Evolutionary conservation across 345 rosid species (phyloP).

Genomic region (Citrus sinensis): DNA sequence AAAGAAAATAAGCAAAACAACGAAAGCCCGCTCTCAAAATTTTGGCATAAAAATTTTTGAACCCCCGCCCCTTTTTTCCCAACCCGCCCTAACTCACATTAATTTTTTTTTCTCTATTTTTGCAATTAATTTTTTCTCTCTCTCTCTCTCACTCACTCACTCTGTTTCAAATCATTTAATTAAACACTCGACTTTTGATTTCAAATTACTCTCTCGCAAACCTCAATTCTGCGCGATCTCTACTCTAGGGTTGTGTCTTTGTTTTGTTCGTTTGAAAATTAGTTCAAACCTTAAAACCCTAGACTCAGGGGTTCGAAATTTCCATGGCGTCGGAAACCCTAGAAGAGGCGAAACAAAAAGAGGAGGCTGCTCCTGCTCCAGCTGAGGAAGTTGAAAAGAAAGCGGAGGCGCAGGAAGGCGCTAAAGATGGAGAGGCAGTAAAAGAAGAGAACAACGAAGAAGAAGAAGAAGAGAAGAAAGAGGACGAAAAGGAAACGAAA

Average conservation of each 20-base stretch:
- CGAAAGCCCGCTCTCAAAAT: slow-evolving; percentile 29
- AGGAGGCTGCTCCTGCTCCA: slow-evolving; percentile 28
- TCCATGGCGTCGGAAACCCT: slow-evolving; percentile 68
- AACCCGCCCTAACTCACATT: slow-evolving; percentile 1
- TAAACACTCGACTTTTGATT: not conserved
- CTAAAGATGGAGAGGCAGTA: not conserved
- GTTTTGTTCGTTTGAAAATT: not conserved
- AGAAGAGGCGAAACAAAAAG: slow-evolving; percentile 49
- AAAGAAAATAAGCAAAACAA: no score
- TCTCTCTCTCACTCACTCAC: not conserved
- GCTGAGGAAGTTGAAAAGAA: slow-evolving; percentile 28
- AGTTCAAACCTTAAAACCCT: slow-evolving; percentile 3
- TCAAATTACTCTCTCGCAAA: not conserved
- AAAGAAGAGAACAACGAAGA: not conserved
- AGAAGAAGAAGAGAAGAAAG: slow-evolving; percentile 4
- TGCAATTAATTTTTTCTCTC: not conserved
- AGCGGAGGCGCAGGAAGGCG: slow-evolving; percentile 8
- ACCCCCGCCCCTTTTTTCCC: slow-evolving; percentile 17
- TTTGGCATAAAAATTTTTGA: slow-evolving; percentile 24
- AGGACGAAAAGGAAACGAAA: not conserved
- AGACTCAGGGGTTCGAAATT: slow-evolving; percentile 17
- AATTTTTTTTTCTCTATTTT: slow-evolving; percentile 1
- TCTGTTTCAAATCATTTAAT: not conserved
- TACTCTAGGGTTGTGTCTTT: not conserved
- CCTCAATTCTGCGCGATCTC: not conserved